Evolutionary conservation across 2,329 filamentous ascomycete genomes (phyloP).

Genomic region (Fusarium siculi): DNA sequence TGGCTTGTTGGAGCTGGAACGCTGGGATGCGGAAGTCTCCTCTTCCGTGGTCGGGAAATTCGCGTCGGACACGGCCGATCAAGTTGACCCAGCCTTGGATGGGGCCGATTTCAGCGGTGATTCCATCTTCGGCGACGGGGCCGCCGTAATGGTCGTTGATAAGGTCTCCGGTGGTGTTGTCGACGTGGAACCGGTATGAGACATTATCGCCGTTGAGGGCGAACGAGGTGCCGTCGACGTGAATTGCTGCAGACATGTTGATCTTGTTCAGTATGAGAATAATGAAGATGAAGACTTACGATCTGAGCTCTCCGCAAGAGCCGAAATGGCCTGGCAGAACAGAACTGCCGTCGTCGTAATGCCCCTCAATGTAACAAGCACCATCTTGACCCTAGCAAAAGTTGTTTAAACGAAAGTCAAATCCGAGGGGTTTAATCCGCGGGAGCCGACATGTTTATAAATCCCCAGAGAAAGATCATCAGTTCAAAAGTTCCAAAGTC

Average conservation of each 20-base stretch:
- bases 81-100: conserved; percentile 59
- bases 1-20: conserved; percentile 67
- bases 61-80: conserved; percentile 65
- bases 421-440: background rate
- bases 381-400: background rate
- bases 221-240: conserved; percentile 65
- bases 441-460: background rate
- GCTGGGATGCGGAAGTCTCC: conserved; percentile 72
- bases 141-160: conserved; percentile 71
- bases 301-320: background rate
- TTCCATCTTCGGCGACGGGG: conserved; percentile 60
- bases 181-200: conserved; percentile 73
- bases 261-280: background rate
- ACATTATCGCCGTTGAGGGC: conserved; percentile 65
- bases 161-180: conserved; percentile 65
- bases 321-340: background rate
- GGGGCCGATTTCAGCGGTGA: conserved; percentile 50
- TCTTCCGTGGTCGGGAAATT: conserved; percentile 73
- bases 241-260: conserved; percentile 55
- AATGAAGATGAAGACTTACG: background rate
- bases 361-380: background rate
- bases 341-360: background rate
- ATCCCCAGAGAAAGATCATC: too few species aligned
- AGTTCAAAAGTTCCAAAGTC: background rate
- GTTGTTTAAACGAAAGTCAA: background rate